A percentile compares a stretch with the other conserved stretches of the same genome.
phyloP scores from a whole-genome alignment of 345 rosid species.

The Erysimum cheiranthoides region DNA sequence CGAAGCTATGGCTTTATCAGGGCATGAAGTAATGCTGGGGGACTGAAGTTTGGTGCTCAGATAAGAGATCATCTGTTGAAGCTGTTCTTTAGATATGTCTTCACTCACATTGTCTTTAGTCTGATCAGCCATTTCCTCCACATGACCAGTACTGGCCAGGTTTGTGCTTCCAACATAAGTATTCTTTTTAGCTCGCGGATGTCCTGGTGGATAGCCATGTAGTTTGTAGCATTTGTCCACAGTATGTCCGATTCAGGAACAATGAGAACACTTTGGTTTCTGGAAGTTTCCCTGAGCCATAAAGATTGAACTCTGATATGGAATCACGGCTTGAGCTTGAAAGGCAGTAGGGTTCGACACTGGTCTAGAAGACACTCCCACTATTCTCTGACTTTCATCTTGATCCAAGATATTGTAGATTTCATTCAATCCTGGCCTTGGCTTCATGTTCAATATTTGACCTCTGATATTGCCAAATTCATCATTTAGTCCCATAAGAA shows the following conservation, averaged over 20 bases:
- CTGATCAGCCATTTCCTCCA: no score
- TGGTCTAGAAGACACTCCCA: not conserved
- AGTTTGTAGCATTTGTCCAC: not conserved
- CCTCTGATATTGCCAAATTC: not conserved
- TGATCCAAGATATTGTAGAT: no score
- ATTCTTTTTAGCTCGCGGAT: not conserved
- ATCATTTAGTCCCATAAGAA: not conserved
- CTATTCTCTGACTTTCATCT: not conserved
- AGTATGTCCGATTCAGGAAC: not conserved
- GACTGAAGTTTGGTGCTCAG: not conserved
- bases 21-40: not conserved
- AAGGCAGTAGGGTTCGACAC: not conserved
- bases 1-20: not conserved
- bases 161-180: rapidly evolving
- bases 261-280: not conserved
- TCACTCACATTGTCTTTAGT: not conserved
- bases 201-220: not conserved
- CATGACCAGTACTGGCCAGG: rapidly evolving
- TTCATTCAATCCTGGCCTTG: not conserved
- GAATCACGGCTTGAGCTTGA: not conserved
- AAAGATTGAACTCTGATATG: not conserved
- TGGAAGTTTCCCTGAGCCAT: not conserved
- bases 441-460: not conserved
- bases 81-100: not conserved
- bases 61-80: not conserved